Base-by-base conservation (phyloP, 805 yeast genomes). In the Nakazawaea pomicola region DNA sequence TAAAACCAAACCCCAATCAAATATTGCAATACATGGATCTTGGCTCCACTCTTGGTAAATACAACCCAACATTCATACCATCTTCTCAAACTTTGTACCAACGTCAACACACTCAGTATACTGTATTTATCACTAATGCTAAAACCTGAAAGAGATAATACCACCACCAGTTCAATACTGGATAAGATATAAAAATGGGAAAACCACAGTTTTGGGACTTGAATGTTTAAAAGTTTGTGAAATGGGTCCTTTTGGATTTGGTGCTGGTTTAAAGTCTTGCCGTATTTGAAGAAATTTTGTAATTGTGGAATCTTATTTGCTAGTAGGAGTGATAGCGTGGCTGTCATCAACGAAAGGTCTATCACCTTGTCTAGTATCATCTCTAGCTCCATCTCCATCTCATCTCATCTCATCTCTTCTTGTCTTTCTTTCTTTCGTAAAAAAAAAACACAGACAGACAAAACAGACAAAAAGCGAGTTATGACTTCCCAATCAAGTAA, bases 21-120 rank as follows among this genome's bases (percentile, higher is more conserved):
- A 50, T 83, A 84, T 58, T 84, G 93, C 1, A 76, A 64, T 28
- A 82, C 50, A 52, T 83, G 80, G 65, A 84, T 83, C 44, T 68
- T 68, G 2, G 88, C 33, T 3, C 72, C 64, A 54, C 71, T 78
- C 28, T 65, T 72, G 29, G 73, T 65, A 16, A 12, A 33, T 10
- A 83, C 65, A 38, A 49, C 63, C 2, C 63, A 43, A 32, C 83
- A 74, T 54, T 84, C 93, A 35, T 64, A 62, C 2, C 67, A 45
- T 45, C 93, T 61, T 51, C 89, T 61, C 2, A 61, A 14, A 1
- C 80, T 73, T 51, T 84, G 93, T 2, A 73, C 43, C n/a, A 65
- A 17, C 35, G 57, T 60, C 29, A 62, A 41, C 4, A 58, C 40
- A 28, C 62, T 44, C 9, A 33, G 23, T 42, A 57, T 5, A 21